These are phyloP conservation scores for Nicotiana knightiana DNA, from an alignment of 257 asterid species.

Conservation along the genomic window DNA sequence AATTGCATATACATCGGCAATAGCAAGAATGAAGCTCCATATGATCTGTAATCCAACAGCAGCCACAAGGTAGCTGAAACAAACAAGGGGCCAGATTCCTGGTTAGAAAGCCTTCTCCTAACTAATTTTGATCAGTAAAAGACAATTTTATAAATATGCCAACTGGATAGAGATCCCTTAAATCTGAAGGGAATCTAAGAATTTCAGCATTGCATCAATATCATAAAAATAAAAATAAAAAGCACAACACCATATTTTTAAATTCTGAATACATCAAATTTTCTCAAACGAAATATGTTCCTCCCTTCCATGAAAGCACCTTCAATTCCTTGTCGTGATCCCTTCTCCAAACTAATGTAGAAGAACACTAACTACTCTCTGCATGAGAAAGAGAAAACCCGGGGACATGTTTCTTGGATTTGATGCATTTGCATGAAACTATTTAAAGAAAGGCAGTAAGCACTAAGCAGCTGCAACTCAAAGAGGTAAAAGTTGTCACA, in stretches of 20 bases:
- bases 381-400: neutral
- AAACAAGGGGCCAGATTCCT: conserved; percentile 17
- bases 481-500: neutral
- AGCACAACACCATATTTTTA: neutral
- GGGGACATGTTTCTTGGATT: neutral
- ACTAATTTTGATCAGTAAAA: neutral
- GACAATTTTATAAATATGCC: neutral
- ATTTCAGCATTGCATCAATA: neutral
- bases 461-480: neutral
- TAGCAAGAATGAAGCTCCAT: conserved; percentile 78
- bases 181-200: neutral
- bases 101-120: conserved; percentile 12
- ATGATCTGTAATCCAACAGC: conserved; percentile 77
- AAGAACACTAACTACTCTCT: neutral
- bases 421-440: neutral
- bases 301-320: neutral
- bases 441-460: neutral
- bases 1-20: conserved; percentile 64
- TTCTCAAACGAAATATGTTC: neutral
- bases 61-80: conserved; percentile 70
- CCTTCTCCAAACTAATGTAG: neutral
- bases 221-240: neutral
- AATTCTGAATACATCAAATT: neutral
- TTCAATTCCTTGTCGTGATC: neutral
- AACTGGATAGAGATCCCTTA: neutral